phyloP scores from a whole-genome alignment of 1,284 basidiomycete species.

The Inonotus hispidus region DNA sequence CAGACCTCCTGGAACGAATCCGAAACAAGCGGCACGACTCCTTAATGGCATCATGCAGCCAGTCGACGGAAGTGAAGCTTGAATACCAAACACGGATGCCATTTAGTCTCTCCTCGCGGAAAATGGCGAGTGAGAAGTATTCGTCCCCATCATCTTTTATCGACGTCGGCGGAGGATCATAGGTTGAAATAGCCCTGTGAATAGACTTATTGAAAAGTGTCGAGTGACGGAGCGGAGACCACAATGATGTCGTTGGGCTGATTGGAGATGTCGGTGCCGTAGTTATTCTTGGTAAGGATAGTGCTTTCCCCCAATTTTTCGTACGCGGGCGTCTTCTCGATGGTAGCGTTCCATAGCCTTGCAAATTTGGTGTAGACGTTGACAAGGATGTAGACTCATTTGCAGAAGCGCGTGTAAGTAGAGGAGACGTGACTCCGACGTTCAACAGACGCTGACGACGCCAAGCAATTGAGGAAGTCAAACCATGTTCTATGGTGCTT shows the following conservation, averaged over 20 bases:
- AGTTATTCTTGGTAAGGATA: conserved; percentile 29
- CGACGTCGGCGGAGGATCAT: conserved; percentile 50
- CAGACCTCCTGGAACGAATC: conserved; percentile 60
- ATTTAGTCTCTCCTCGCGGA: conserved; percentile 66
- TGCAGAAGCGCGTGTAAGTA: not conserved
- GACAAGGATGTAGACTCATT: conserved; percentile 27
- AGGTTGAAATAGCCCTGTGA: conserved; percentile 57
- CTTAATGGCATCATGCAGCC: conserved; percentile 92
- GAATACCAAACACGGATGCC: conserved; percentile 92
- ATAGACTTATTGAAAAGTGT: conserved; percentile 33
- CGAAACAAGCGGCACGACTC: conserved; percentile 76
- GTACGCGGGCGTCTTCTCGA: conserved; percentile 25
- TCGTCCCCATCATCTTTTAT: conserved; percentile 27
- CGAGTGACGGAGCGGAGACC: conserved; percentile 35
- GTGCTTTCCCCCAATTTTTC: conserved; percentile 28
- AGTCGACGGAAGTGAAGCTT: conserved; percentile 80
- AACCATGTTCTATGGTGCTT: conserved; percentile 27
- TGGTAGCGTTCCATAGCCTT: conserved; percentile 49
- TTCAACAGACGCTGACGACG: conserved; percentile 47
- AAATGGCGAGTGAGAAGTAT: conserved; percentile 34
- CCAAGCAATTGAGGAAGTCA: conserved; percentile 40
- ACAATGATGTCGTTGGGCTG: conserved; percentile 25
- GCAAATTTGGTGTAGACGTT: conserved; percentile 21
- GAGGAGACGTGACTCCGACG: conserved; percentile 35
- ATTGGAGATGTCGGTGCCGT: conserved; percentile 14